A percentile compares a stretch with the other conserved stretches of the same genome.
Evolutionary conservation across 2,329 filamentous ascomycete genomes (phyloP).

Genomic region (Ceratocystis alfenasii): DNA sequence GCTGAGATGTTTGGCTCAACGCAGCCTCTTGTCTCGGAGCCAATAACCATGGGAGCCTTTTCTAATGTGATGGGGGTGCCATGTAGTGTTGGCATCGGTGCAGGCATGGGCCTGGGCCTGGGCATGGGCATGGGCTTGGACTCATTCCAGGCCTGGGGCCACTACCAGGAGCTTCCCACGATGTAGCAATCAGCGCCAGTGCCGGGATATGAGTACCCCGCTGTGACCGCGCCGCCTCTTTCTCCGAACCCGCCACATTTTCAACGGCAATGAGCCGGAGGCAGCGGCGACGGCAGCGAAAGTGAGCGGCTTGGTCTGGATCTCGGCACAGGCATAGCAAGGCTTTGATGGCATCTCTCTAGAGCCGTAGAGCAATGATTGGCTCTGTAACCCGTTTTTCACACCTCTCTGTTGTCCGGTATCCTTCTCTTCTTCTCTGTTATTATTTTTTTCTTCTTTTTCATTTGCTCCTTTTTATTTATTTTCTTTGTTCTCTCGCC

Average conservation of each 20-base stretch:
- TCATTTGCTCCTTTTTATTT: constrained; percentile 8
- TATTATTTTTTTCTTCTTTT: constrained; percentile 8
- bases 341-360: background rate
- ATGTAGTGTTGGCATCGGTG: constrained; percentile 50
- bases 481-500: constrained; percentile 12
- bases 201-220: constrained; percentile 34
- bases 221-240: constrained; percentile 33
- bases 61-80: constrained; percentile 78
- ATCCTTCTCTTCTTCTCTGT: constrained; percentile 7
- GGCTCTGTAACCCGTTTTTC: background rate
- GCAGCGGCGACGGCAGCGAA: background rate
- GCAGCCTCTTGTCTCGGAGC: constrained; percentile 59
- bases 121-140: constrained; percentile 22
- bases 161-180: constrained; percentile 69
- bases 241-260: background rate
- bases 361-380: no score
- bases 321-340: constrained; percentile 1
- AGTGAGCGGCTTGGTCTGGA: background rate
- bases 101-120: background rate
- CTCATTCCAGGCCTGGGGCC: constrained; percentile 54
- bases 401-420: constrained; percentile 6
- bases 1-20: constrained; percentile 69
- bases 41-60: constrained; percentile 64
- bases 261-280: no score
- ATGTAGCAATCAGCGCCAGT: constrained; percentile 61